A percentile compares a stretch with the other conserved stretches of the same genome.
These are phyloP conservation scores for Ceratobasidium sp. DNA, from an alignment of 1,284 basidiomycete genomes.

Conservation along the genomic window DNA sequence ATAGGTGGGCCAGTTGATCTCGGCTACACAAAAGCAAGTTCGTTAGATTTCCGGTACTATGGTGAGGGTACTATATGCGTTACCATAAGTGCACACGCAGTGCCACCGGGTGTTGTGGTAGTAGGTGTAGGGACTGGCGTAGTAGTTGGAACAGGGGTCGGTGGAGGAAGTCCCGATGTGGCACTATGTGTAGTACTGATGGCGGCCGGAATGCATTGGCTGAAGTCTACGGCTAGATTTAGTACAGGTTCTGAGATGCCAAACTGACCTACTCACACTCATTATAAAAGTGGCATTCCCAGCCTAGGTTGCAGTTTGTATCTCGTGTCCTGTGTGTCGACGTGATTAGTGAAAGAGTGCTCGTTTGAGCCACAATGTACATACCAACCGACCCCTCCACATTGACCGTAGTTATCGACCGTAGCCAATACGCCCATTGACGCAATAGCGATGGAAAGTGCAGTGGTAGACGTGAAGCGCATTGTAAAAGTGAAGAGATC, in stretches of 20 bases:
- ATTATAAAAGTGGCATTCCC: background rate
- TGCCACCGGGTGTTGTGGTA: background rate
- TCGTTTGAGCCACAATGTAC: background rate
- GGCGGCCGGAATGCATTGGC: conserved; percentile 3
- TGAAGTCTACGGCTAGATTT: background rate
- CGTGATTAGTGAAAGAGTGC: background rate
- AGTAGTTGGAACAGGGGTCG: conserved; percentile 1
- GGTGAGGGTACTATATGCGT: background rate
- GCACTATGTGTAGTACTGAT: background rate
- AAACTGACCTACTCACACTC: background rate
- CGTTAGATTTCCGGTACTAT: background rate
- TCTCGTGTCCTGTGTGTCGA: background rate
- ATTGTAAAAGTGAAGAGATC: background rate
- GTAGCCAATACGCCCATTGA: background rate
- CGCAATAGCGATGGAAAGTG: background rate
- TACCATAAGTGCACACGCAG: background rate
- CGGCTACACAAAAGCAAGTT: background rate
- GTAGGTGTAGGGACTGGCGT: background rate
- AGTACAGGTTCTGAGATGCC: background rate
- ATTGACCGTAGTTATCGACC: background rate
- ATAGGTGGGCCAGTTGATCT: conserved; percentile 27
- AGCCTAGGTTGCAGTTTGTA: background rate
- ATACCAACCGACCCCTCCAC: background rate
- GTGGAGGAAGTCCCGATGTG: background rate
- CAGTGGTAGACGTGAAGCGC: background rate